Evolutionary conservation across 1,284 basidiomycete species (phyloP), one percentile per base, ranked within the genome.

Genomic region (Mycosarcoma maydis): DNA sequence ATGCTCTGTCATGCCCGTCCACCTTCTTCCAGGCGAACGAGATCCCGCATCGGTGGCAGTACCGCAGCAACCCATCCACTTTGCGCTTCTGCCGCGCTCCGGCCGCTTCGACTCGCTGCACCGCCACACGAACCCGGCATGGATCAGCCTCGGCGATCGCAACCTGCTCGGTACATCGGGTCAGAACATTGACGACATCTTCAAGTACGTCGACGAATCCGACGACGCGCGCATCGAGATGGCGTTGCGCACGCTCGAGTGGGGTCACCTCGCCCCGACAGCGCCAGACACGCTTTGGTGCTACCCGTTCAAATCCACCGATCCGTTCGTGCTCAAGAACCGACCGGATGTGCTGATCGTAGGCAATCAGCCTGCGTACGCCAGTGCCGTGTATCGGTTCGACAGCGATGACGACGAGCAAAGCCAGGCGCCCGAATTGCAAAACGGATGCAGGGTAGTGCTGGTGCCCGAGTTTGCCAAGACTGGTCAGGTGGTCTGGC

Each of bases 231-330:
- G 90, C 20, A 82, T 97, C 33, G 86, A 86, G 4, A 87, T 97
- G 75, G 88, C 92, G 3, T 86, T 88, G 67, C 86, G 89, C 43
- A 94, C 92, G 14, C 85, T 99, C 11, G 88, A 87, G 76, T 98
- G 94, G 96, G 86, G 92, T 62, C 96, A 98, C 83, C 87, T 97
- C 74, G 95, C 96, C 10, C 96, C 96, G 0, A 98, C 95, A 1
- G 94, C 95, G 13, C 96, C 96, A 13, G 96, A 99, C 83, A 99
- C 96, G 1, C 86, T 99, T 2, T 98, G 86, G 94, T 97, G 95
- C 78, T 95, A 97, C 81, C 96, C 96, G 9, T 98, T 91, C 84
- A 89, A 91, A 47, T 86, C 88, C 33, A 84, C 85, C 9, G 96
- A 99, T 81, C 96, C 96, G 0, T 98, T 99, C 83, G 86, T 97